A percentile compares a stretch with the other conserved stretches of the same genome.
phyloP scores from a whole-genome alignment of 2,329 filamentous ascomycete genomes.

The Phyllosticta capitalensis region DNA sequence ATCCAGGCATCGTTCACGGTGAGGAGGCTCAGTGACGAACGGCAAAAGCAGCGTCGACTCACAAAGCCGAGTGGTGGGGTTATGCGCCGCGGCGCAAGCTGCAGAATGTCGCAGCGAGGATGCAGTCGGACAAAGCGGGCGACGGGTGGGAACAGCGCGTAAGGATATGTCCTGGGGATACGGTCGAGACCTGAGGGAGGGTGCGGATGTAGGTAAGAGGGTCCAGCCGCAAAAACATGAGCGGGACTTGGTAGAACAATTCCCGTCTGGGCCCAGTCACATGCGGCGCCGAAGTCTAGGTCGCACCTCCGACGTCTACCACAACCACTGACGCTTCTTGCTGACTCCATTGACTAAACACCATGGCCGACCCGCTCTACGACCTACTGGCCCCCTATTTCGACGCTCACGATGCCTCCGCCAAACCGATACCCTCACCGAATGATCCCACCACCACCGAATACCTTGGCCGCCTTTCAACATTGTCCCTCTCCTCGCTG shows the following conservation, averaged over 20 bases:
- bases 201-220: neutral
- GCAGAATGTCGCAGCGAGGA: neutral
- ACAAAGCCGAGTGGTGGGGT: neutral
- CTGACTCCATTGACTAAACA: neutral
- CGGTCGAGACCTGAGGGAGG: neutral
- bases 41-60: neutral
- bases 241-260: neutral
- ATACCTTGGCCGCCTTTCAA: slow-evolving; percentile 71
- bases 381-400: slow-evolving; percentile 61
- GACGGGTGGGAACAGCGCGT: neutral
- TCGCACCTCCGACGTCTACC: neutral
- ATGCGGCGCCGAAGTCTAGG: neutral
- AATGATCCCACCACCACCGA: slow-evolving; percentile 47
- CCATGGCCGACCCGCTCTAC: slow-evolving; percentile 54
- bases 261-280: neutral
- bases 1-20: neutral
- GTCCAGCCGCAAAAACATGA: neutral
- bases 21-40: neutral
- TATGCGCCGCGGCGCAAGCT: neutral
- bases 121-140: neutral
- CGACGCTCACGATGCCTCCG: slow-evolving; percentile 32
- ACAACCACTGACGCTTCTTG: neutral
- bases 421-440: slow-evolving; percentile 31
- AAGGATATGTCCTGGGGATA: neutral
- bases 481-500: slow-evolving; percentile 64